These are phyloP conservation scores for Leptodermis oblonga DNA, from an alignment of 257 asterid genomes.

Conservation along the genomic window DNA sequence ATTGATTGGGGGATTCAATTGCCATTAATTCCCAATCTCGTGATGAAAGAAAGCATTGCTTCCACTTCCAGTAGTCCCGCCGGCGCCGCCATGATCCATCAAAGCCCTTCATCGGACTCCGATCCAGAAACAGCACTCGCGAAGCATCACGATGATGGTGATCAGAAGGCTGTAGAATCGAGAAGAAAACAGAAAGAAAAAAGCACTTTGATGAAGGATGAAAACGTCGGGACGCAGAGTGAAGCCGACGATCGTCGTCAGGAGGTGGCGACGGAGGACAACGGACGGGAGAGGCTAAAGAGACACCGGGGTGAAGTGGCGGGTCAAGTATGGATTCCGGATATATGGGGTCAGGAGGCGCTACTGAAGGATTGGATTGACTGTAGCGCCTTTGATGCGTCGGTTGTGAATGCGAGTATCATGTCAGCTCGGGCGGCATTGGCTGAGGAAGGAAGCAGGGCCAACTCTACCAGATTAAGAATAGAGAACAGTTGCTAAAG, in stretches of 20 bases:
- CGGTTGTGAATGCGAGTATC: conserved; percentile 40
- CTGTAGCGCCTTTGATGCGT: conserved; percentile 59
- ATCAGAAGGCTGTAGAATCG: not conserved
- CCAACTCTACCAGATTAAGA: conserved; percentile 33
- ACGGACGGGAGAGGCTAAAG: conserved; percentile 72
- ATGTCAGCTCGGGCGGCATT: conserved; percentile 67
- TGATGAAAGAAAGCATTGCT: not conserved
- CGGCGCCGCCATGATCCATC: not conserved
- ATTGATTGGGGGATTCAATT: not conserved
- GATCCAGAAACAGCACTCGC: not conserved
- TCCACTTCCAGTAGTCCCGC: no score
- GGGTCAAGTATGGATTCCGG: conserved; percentile 92
- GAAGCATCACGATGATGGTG: not conserved
- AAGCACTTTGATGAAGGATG: not conserved
- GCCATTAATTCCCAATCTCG: not conserved
- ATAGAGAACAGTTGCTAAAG: conserved; percentile 30
- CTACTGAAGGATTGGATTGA: conserved; percentile 78
- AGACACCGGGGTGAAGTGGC: conserved; percentile 73
- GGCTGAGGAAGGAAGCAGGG: conserved; percentile 44
- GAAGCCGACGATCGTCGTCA: conserved; percentile 5
- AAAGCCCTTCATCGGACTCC: not conserved
- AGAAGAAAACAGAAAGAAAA: not conserved
- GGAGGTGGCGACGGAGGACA: conserved; percentile 9
- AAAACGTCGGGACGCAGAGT: not conserved
- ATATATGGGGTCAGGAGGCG: conserved; percentile 80